Evolutionary conservation across 2,329 filamentous ascomycete genomes (phyloP), one percentile per base, ranked within the genome.

Genomic region (Chaetomiaceae sp.): DNA sequence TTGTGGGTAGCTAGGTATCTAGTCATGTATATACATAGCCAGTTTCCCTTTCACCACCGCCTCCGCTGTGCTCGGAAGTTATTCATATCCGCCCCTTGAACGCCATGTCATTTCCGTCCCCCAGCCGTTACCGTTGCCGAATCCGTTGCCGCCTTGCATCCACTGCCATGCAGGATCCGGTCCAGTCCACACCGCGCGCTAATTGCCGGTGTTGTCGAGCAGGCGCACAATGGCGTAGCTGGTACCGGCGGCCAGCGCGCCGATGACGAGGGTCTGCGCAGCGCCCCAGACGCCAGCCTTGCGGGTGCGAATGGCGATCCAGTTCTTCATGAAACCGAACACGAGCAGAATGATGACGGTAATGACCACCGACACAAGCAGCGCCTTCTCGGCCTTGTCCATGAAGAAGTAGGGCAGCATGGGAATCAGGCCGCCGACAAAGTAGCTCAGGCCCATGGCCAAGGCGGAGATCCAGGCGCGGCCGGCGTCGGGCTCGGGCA

Each of bases 371-470:
- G 81, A 85, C 54, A 81, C 78, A 32, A 77, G 74, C 46, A 90
- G 69, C 0, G 76, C 78, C n/a, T 72, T 62, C 21, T 66, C 65
- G 7, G 79, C 71, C 20, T 66, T 65, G 13, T 60, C 54, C 65
- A 79, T 72, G 58, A 85, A 73, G 58, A 89, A 84, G 69, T 89
- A 89, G 0, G 86, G 86, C 37, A 86, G 68, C 62, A 89, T 75
- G 13, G 86, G 85, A n/a, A 89, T 77, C 49, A 88, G 73, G 0
- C 86, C 86, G 18, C 86, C 86, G 20, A 88, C 67, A 48, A 89
- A 83, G 66, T 89, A 89, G 32, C 84, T 84, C 14, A 82, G 62
- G 0, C 84, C 82, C 62, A 89, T 85, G 8, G 82, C 87, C 23
- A 83, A 58, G 2, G 83, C 86, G 0, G 80, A 84, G 40, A 81